Percentiles rank a stretch among this genome's conserved stretches.
Conservation (phyloP, 176 grass and related monocot species). For the Saccharum spontaneum region DNA sequence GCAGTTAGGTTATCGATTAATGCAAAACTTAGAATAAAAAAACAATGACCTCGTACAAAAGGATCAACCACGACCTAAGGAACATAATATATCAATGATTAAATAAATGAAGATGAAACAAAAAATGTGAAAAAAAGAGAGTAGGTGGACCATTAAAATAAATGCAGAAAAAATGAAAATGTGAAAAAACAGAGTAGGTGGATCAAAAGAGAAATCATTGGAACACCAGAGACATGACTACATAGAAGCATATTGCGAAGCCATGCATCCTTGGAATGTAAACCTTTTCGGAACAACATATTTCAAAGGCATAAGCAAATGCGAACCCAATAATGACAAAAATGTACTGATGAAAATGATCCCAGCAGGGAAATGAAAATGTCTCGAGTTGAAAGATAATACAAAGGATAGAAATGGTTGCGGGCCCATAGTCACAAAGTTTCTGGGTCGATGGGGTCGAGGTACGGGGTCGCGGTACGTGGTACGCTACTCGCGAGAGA, state of each 20-base stretch:
- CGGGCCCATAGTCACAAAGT: too few species aligned
- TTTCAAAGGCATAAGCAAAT: neutral
- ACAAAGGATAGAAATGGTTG: neutral
- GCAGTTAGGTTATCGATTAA: neutral
- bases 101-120: neutral
- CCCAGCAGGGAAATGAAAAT: neutral
- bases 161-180: neutral
- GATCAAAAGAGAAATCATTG: neutral
- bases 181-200: neutral
- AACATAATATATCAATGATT: neutral
- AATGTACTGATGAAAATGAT: slow-evolving; percentile 11
- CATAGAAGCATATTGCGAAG: neutral
- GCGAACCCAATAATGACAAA: neutral
- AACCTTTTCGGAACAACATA: neutral
- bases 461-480: too few species aligned
- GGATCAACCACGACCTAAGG: neutral
- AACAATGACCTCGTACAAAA: neutral
- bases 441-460: too few species aligned
- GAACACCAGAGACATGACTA: neutral
- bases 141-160: neutral
- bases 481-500: too few species aligned
- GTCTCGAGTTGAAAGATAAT: neutral
- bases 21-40: neutral
- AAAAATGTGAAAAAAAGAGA: neutral
- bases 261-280: neutral